Base-by-base conservation (phyloP, 2,329 filamentous ascomycete genomes). In the Fusarium hostae region DNA sequence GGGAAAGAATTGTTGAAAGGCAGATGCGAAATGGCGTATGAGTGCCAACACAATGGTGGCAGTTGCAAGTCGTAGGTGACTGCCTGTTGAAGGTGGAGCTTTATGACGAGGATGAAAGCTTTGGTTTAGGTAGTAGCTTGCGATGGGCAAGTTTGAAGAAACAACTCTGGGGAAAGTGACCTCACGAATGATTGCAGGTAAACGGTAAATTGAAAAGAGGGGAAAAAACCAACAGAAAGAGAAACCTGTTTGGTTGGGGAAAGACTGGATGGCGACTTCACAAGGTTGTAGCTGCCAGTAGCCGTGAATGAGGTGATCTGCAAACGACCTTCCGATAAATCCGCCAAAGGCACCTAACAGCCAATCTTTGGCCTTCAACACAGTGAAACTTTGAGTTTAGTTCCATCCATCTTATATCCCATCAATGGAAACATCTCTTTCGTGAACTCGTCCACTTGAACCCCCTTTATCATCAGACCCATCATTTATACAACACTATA, bases 151-250 rank as follows among this genome's bases (percentile, higher is more conserved):
- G 13, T 24, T 9, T 26, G 4, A 18, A 18, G 40, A 5, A 1
- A 24, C 26, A 26, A 6, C 26, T 26, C 26, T 26, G 20, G 20
- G 13, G 26, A 18, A 15, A 47, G 12, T 7, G 9, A 47, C 20
- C 6, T 10, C 2, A 10, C 0, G 4, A n/a, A 22, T 16, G 9
- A 3, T 13, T n/a, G 12, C 13, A n/a, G 20, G 9, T 20, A 45
- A 45, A 6, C 5, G 9, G 3, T 5, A 13, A 12, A 20, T 6
- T 20, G 16, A 24, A 10, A 41, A 16, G 43, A 12, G 43, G 44
- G 24, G 20, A 28, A 0, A 10, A 22, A 3, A 13, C 22, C n/a
- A n/a, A n/a, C n/a, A n/a, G n/a, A n/a, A n/a, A 43, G 22, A 26
- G 18, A 0, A 26, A 1, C 16, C 4, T 22, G 4, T 9, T 44